Base-by-base conservation (phyloP, 2,329 filamentous ascomycete genomes). In the Cytospora piceae region DNA sequence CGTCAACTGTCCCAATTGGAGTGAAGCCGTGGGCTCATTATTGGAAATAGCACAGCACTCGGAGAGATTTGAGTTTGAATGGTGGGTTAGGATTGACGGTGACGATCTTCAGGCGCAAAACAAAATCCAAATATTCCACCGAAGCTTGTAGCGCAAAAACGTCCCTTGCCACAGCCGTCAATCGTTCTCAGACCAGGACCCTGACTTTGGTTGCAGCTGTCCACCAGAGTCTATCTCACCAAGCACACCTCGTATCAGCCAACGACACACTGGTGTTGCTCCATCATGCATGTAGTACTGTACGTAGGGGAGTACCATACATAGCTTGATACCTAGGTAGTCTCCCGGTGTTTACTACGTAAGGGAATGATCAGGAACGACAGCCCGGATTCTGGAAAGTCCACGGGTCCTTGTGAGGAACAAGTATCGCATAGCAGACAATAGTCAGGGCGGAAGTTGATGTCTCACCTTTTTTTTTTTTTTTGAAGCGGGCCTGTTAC, bases 131-230 rank as follows among this genome's bases (percentile, higher is more conserved):
- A 24, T 24, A 24, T 49, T 14, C 22, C 46, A 49, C 15, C 11
- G 24, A 49, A 49, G 46, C 46, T 20, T 49, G 46, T 49, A n/a
- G 46, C n/a, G n/a, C n/a, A 20, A 24, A 2, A 24, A 24, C 17
- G 22, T 20, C 46, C 46, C 46, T 49, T 49, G 46, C 46, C 46
- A 49, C 46, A 49, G 46, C 46, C n/a, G 46, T n/a, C 39, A 39
- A 39, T 11, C 12, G 12, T 39, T 24, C 11, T 24, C n/a, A 8
- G n/a, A 24, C 22, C n/a, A 24, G 46, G 46, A 49, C 46, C 46
- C 46, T 49, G n/a, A 24, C 14, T 49, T 14, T 49, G 46, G 46
- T 24, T 24, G 46, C 22, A 49, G 46, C 27, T 29, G 27, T 24
- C n/a, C n/a, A 49, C 20, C 46, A 24, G 46, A 49, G 46, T 24